Base-by-base conservation (phyloP, 1,139 yeast species). In the Suhomyces kunorum region DNA sequence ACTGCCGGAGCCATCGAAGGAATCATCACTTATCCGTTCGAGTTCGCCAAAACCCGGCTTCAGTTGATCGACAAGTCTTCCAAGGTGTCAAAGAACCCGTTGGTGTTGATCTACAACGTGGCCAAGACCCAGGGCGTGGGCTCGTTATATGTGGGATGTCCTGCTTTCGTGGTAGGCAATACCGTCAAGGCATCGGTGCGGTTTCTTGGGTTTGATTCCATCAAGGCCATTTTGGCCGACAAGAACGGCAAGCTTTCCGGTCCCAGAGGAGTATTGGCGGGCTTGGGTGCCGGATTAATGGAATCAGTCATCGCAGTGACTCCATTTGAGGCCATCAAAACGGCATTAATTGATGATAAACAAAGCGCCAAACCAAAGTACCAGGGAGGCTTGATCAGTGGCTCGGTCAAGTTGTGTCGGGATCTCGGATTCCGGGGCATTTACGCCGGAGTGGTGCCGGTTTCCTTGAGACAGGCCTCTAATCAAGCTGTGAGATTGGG, bases 1-100 rank as follows among this genome's bases (percentile, higher is more conserved):
- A 71, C 87, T 1, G 98, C 97, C 1, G 98, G 98, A 45, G 97
- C 95, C 28, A 76, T 88, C 33, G 98, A 90, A 65, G 96, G 96
- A 22, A 79, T 80, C 28, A 75, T 87, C 36, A 90, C 97, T 0
- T 92, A 89, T 60, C 98, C 98, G 1, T 92, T 92, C 62, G 98
- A 92, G 63, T 92, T 90, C 66, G 96, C 98, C 32, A 92, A 92
- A 59, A 92, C 98, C 6, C 71, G 98, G 47, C 74, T 92, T 35
- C 98, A 92, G 66, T 74, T 92, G 46, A 80, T 86, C 23, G 87
- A 83, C 58, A 85, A 83, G 58, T 59, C 80, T 1, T 70, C 87
- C 14, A 82, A 69, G 34, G 76, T 78, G 25, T 83, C 95, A 8
- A 71, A 90, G 51, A 90, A 92, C 56, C 98, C 98, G 12, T 63